Base-by-base conservation (phyloP, 352 stramenopile genomes). In the Phytophthora vignae region DNA sequence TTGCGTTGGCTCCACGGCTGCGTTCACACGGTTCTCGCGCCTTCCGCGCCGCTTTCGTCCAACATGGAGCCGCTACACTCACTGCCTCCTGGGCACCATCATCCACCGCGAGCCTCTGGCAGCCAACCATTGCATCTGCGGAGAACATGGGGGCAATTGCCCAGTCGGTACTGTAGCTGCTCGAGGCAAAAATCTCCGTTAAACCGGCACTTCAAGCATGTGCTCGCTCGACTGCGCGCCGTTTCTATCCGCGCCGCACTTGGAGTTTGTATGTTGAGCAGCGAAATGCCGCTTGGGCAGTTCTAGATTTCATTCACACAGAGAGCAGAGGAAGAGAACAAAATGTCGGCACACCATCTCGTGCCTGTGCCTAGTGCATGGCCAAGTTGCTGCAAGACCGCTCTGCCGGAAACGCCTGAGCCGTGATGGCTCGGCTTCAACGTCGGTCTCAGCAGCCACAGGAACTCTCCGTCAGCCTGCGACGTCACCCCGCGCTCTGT, bases 131-230 rank as follows among this genome's bases (percentile, higher is more conserved):
- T 42, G 12, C 36, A 15, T 42, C 36, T 42, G 36, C 10, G 36
- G 36, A 15, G 9, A 40, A 14, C 9, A 40, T 40, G 11, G 33
- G 11, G 36, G 36, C 36, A 42, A 42, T 42, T 15, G 10, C 29
- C 29, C 29, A 9, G 29, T 33, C 4, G 29, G 29, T 33, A 33
- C 36, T 15, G 36, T 42, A 15, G 36, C 36, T 15, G 36, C 36
- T 15, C 36, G 36, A 15, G 29, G 29, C 29, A 33, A 17, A 9
- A 17, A 33, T 29, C 61, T 57, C 33, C 67, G 62, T 57, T 55
- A 44, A 64, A 65, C 48, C 27, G 60, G 53, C 19, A 69, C 63
- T 69, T 64, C 54, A 70, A 70, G n/a, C n/a, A n/a, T n/a, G n/a
- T 44, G 5, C 53, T 10, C 6, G 59, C 25, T 29, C 59, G 31